These are phyloP conservation scores for Neurospora hispaniola DNA, from an alignment of 495 filamentous ascomycete genomes.

Conservation along the genomic window DNA sequence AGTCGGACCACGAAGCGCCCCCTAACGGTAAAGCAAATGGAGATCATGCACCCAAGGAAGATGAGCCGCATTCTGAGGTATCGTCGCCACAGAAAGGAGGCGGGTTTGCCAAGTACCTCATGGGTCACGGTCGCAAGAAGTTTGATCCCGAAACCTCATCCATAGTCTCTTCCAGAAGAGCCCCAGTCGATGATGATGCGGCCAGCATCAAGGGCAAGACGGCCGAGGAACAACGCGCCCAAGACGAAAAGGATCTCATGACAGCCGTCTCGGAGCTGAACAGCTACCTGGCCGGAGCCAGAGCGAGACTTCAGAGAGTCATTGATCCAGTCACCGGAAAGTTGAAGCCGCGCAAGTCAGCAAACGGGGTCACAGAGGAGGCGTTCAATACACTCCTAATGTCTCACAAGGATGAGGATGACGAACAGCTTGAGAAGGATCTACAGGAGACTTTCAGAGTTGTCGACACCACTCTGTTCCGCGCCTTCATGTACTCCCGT, in stretches of 20 bases:
- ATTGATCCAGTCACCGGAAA: constrained; percentile 65
- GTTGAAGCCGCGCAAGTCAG: constrained; percentile 47
- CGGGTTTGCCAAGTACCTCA: constrained; percentile 40
- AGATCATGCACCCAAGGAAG: constrained; percentile 28
- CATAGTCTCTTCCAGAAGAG: constrained; percentile 46
- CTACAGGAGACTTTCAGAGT: constrained; percentile 65
- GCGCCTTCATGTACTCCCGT: constrained; percentile 81
- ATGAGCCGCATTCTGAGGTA: constrained; percentile 15
- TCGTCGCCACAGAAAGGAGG: constrained; percentile 33
- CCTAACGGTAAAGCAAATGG: constrained; percentile 36
- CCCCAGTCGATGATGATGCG: constrained; percentile 36
- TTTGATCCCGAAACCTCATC: constrained; percentile 52
- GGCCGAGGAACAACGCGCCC: constrained; percentile 28
- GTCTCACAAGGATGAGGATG: constrained; percentile 36
- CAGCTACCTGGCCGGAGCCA: constrained; percentile 73
- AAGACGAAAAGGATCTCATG: constrained; percentile 74
- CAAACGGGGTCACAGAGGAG: constrained; percentile 43
- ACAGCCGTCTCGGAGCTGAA: constrained; percentile 70
- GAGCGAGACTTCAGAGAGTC: constrained; percentile 69
- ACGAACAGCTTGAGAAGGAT: constrained; percentile 56
- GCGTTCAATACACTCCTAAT: constrained; percentile 38
- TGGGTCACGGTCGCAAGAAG: constrained; percentile 35
- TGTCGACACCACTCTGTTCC: constrained; percentile 89
- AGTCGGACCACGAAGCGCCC: constrained; percentile 33
- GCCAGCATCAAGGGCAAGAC: constrained; percentile 31